These are phyloP conservation scores for Cicer judaicum DNA, from an alignment of 306 rosid genomes.

Conservation along the genomic window DNA sequence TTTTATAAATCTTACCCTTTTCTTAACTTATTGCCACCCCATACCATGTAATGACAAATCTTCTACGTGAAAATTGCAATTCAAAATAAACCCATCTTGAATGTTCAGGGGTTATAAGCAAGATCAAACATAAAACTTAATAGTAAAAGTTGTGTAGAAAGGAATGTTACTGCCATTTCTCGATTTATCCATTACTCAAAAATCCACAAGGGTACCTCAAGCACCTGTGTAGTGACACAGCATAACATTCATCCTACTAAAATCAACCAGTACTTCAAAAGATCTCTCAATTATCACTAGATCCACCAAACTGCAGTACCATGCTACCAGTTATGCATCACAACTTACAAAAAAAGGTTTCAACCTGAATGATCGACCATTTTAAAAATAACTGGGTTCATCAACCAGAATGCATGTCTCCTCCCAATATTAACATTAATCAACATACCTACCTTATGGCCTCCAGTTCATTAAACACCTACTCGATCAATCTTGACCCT, in stretches of 20 bases:
- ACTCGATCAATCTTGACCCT: conserved; percentile 72
- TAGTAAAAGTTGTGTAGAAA: neutral
- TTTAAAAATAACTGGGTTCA: conserved; percentile 29
- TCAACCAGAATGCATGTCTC: conserved; percentile 31
- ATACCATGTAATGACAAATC: no score
- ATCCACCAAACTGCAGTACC: conserved; percentile 31
- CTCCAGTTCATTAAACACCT: conserved; percentile 58
- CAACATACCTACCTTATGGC: conserved; percentile 58
- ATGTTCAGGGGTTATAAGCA: neutral
- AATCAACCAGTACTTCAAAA: conserved; percentile 16
- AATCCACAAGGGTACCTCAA: neutral
- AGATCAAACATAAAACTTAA: neutral
- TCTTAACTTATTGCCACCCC: no score
- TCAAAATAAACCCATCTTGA: neutral
- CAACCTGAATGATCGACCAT: conserved; percentile 43
- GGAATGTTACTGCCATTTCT: neutral
- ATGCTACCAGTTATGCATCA: conserved; percentile 35
- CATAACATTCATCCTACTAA: conserved; percentile 16
- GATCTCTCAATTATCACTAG: conserved; percentile 8
- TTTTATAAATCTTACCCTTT: no score
- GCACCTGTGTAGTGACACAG: neutral
- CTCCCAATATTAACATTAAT: conserved; percentile 48
- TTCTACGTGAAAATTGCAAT: neutral
- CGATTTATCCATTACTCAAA: neutral
- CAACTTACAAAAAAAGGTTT: conserved; percentile 55